Percentiles rank a stretch among this genome's conserved stretches.
phyloP scores from a whole-genome alignment of 768 basidiomycete genomes.

The Tylopilus felleus region DNA sequence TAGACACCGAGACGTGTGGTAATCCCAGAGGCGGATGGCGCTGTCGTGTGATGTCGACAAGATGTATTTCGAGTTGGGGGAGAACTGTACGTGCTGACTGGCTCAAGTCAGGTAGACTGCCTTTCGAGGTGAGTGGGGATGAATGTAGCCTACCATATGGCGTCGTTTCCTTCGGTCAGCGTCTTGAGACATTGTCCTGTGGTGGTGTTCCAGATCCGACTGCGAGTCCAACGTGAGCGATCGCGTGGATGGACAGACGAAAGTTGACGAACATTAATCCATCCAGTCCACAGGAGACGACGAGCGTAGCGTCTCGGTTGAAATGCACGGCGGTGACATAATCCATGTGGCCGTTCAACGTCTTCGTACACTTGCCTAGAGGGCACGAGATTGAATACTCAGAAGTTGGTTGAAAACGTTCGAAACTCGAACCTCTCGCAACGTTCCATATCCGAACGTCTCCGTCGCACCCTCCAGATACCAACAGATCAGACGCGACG shows the following conservation, averaged over 20 bases:
- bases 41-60: conserved; percentile 92
- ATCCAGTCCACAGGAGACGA: conserved; percentile 90
- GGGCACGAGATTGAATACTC: background rate
- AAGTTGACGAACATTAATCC: conserved; percentile 73
- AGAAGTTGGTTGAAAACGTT: background rate
- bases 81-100: conserved; percentile 90
- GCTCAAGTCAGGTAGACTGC: background rate
- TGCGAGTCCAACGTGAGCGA: conserved; percentile 30
- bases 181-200: conserved; percentile 97
- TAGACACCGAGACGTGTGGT: conserved; percentile 83
- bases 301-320: conserved; percentile 85
- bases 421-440: conserved; percentile 52
- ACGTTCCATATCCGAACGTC: conserved; percentile 93
- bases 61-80: conserved; percentile 93
- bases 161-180: conserved; percentile 83
- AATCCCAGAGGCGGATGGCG: conserved; percentile 93
- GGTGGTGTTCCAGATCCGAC: conserved; percentile 93
- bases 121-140: background rate
- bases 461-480: conserved; percentile 91
- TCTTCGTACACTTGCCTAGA: conserved; percentile 79
- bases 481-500: conserved; percentile 80
- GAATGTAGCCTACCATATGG: conserved; percentile 57
- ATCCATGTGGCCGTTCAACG: conserved; percentile 89
- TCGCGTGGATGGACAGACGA: background rate
- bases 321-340: conserved; percentile 95